A percentile compares a stretch with the other conserved stretches of the same genome.
Conservation (phyloP, 75 land plant species). For the Pinus albicaulis region DNA sequence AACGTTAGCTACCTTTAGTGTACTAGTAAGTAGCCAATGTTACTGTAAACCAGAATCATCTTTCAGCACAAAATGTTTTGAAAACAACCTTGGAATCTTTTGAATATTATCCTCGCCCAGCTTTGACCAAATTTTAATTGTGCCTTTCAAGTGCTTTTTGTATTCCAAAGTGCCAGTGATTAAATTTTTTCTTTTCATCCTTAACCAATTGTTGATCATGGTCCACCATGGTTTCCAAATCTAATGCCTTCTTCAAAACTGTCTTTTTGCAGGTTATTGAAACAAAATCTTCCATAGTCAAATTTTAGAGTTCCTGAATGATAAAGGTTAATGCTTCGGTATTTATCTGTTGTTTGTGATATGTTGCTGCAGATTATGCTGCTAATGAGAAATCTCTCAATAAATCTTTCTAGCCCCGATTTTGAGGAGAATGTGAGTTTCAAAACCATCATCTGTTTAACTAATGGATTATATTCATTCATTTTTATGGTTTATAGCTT, state of each 20-base stretch:
- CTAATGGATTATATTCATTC: neutral
- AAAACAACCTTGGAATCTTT: neutral
- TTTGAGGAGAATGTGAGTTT: slow-evolving; percentile 78
- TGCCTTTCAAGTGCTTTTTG: neutral
- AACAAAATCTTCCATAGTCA: neutral
- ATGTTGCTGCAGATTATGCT: slow-evolving; percentile 58
- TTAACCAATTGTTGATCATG: too few relatives aligned
- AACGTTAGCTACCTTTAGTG: too few relatives aligned
- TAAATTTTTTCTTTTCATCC: neutral
- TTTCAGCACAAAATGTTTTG: neutral
- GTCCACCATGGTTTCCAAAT: neutral
- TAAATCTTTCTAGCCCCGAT: slow-evolving; percentile 82
- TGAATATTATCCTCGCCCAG: neutral
- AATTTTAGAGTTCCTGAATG: neutral
- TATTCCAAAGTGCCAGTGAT: neutral
- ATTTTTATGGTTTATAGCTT: neutral
- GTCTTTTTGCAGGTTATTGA: neutral
- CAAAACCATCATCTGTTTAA: neutral
- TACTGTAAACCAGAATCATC: too few relatives aligned
- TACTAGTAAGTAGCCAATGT: too few relatives aligned
- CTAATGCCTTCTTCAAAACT: neutral
- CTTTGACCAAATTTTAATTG: neutral
- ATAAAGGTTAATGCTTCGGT: neutral
- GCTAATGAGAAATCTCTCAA: slow-evolving; percentile 81
- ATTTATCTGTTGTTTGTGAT: neutral